Evolutionary conservation across 2,329 filamentous ascomycete species (phyloP).

Genomic region (Aspergillus cejpii): DNA sequence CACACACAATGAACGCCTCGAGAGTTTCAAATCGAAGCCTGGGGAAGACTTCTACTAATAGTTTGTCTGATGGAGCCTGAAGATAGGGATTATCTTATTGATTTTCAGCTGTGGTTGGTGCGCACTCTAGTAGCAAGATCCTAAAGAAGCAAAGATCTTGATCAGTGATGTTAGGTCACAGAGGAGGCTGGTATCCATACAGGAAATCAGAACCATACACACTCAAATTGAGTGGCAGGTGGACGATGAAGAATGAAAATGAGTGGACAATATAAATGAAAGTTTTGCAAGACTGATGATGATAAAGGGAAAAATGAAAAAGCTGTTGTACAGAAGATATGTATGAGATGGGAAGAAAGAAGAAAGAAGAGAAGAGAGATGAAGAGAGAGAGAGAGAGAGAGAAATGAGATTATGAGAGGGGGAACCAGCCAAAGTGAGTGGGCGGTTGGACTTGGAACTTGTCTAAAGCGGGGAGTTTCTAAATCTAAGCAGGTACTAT

Average conservation of each 20-base stretch:
- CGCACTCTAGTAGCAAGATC: constrained; percentile 12
- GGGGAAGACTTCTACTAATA: constrained; percentile 7
- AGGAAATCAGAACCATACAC: constrained; percentile 9
- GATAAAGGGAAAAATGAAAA: constrained; percentile 17
- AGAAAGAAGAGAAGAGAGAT: constrained; percentile 15
- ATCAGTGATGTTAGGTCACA: constrained; percentile 24
- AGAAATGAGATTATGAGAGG: constrained; percentile 5
- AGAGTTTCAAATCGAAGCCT: constrained; percentile 19
- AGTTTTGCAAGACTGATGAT: constrained; percentile 8
- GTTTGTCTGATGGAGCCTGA: constrained; percentile 7
- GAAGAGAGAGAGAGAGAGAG: constrained; percentile 14
- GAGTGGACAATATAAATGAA: constrained; percentile 18
- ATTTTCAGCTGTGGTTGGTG: constrained; percentile 8
- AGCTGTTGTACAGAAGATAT: constrained; percentile 26
- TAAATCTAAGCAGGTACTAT: background rate
- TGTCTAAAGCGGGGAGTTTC: background rate
- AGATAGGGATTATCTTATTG: constrained; percentile 19
- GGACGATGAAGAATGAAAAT: constrained; percentile 16
- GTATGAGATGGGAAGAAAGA: constrained; percentile 11
- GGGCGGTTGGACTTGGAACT: constrained; percentile 15
- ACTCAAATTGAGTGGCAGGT: constrained; percentile 12
- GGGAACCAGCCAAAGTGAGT: constrained; percentile 14
- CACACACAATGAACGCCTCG: constrained; percentile 38
- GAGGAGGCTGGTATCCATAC: constrained; percentile 10
- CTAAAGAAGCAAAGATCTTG: constrained; percentile 32